These are phyloP conservation scores for Cephalotrichum gorgonifer DNA, from an alignment of 2,329 filamentous ascomycete species.

Conservation along the genomic window DNA sequence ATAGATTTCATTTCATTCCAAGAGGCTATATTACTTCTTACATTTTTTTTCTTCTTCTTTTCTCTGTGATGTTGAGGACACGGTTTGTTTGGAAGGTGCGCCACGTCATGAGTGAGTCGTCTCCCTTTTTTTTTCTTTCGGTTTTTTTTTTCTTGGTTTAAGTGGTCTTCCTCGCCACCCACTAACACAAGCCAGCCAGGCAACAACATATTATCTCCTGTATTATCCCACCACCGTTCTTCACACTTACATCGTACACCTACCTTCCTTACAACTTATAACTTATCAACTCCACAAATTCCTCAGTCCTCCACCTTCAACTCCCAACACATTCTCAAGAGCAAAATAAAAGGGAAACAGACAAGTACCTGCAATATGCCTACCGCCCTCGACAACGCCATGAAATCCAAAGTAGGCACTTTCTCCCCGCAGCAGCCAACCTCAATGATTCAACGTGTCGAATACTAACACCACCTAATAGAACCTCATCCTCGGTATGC, in stretches of 20 bases:
- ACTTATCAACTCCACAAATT: neutral
- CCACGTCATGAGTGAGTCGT: neutral
- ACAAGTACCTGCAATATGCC: slow-evolving; percentile 40
- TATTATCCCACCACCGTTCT: no score
- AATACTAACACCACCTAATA: slow-evolving; percentile 19
- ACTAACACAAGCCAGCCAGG: neutral
- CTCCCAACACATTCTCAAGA: neutral
- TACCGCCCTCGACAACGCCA: slow-evolving; percentile 55
- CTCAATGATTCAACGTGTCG: no score
- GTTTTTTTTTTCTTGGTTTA: neutral
- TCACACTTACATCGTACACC: no score
- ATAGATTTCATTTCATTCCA: no score
- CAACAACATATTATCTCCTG: neutral
- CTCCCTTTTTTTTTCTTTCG: neutral
- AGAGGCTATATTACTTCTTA: no score
- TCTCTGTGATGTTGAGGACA: slow-evolving; percentile 1
- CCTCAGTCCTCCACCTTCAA: neutral
- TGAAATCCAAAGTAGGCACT: slow-evolving; percentile 55
- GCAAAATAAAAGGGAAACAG: neutral
- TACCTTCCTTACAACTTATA: no score
- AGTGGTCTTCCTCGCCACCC: neutral
- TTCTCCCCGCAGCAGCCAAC: neutral
- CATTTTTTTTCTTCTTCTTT: no score
- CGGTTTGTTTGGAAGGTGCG: neutral
- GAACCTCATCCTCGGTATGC: slow-evolving; percentile 60